Evolutionary conservation across 2,329 filamentous ascomycete species (phyloP).

Genomic region (Penicillium olsonii): DNA sequence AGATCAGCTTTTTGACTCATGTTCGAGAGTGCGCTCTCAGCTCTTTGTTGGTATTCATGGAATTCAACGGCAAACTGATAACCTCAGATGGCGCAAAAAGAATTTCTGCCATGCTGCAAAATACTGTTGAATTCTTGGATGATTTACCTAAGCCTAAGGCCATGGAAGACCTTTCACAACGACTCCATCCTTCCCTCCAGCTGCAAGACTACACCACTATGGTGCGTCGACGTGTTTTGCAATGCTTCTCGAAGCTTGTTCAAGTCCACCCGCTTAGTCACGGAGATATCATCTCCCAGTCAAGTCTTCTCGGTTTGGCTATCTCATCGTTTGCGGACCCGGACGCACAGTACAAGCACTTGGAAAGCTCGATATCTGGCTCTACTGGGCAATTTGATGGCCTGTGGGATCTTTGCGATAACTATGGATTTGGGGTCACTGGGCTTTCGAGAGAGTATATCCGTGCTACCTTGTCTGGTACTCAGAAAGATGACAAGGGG

Average conservation of each 20-base stretch:
- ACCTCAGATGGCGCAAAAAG: conserved; percentile 93
- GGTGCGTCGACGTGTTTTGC: conserved; percentile 87
- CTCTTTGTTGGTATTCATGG: conserved; percentile 86
- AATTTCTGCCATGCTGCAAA: conserved; percentile 91
- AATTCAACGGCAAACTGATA: conserved; percentile 87
- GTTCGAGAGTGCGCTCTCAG: conserved; percentile 92
- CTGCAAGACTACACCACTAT: conserved; percentile 88
- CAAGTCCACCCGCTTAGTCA: conserved; percentile 83
- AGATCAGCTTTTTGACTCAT: conserved; percentile 90
- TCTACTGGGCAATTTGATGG: conserved; percentile 88
- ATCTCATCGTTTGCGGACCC: conserved; percentile 92
- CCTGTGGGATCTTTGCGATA: conserved; percentile 93
- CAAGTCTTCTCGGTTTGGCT: conserved; percentile 84
- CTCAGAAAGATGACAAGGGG: conserved; percentile 63
- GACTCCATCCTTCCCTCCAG: conserved; percentile 81
- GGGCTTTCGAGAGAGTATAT: conserved; percentile 79
- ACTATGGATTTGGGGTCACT: conserved; percentile 90
- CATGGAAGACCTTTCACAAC: conserved; percentile 81
- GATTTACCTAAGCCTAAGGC: conserved; percentile 80
- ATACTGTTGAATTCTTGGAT: conserved; percentile 86
- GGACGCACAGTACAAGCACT: conserved; percentile 70
- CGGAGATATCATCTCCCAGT: conserved; percentile 83
- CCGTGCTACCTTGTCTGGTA: conserved; percentile 68
- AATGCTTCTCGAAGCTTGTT: conserved; percentile 91
- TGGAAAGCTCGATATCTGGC: conserved; percentile 89